phyloP scores from a whole-genome alignment of 495 filamentous ascomycete species.

The Poronia punctata region DNA sequence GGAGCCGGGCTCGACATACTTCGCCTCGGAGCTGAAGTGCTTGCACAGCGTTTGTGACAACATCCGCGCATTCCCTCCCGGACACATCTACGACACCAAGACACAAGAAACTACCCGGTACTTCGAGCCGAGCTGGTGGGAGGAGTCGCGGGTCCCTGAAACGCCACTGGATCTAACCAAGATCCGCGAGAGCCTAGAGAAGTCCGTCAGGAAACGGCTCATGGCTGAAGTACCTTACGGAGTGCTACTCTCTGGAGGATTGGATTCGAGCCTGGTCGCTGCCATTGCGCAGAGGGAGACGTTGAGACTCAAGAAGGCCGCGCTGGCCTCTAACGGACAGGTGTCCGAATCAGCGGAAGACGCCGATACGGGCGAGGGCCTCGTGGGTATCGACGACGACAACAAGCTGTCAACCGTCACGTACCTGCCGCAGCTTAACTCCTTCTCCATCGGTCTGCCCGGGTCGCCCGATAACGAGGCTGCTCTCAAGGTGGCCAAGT shows the following conservation, averaged over 20 bases:
- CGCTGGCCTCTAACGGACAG: conserved; percentile 40
- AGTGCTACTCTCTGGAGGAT: conserved; percentile 87
- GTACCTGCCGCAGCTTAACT: conserved; percentile 88
- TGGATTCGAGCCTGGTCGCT: conserved; percentile 92
- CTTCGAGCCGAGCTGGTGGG: conserved; percentile 90
- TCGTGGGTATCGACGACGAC: conserved; percentile 91
- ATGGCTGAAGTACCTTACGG: conserved; percentile 99
- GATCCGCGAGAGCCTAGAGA: conserved; percentile 75
- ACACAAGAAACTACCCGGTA: conserved; percentile 76
- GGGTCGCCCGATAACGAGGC: conserved; percentile 85
- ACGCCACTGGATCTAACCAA: conserved; percentile 73
- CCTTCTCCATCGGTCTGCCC: conserved; percentile 94
- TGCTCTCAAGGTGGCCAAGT: conserved; percentile 83
- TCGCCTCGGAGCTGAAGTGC: conserved; percentile 94
- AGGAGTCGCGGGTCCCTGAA: conserved; percentile 67
- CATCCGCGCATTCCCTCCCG: conserved; percentile 88
- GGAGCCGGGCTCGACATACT: conserved; percentile 81
- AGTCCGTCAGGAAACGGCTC: conserved; percentile 86
- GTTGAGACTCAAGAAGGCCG: conserved; percentile 58
- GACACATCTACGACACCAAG: conserved; percentile 90
- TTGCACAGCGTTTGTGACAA: conserved; percentile 91
- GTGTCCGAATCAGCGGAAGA: conserved; percentile 34
- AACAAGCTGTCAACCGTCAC: conserved; percentile 87
- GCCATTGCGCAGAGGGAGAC: conserved; percentile 93
- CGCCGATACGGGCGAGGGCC: conserved; percentile 50